Percentiles rank a stretch among this genome's conserved stretches.
Conservation (phyloP, 768 basidiomycete species). For the Mycena sanguinolenta region DNA sequence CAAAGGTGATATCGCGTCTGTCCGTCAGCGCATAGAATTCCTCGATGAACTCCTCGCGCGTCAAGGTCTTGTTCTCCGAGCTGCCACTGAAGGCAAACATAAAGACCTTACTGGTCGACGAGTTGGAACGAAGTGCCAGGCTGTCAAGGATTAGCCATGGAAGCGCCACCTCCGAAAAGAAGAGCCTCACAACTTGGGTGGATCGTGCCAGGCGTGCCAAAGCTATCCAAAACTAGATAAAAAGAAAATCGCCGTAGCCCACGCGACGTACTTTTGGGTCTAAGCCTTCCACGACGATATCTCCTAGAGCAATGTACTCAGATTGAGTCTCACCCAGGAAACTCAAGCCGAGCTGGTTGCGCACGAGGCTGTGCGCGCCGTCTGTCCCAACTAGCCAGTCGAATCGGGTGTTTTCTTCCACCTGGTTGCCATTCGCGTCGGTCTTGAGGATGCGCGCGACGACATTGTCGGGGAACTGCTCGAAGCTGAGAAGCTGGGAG, state of each 20-base stretch:
- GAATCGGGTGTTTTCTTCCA: conserved; percentile 43
- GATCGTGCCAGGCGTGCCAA: conserved; percentile 31
- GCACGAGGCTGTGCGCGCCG: conserved; percentile 52
- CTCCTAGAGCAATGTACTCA: conserved; percentile 44
- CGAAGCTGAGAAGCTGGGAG: conserved; percentile 49
- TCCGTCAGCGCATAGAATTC: conserved; percentile 44
- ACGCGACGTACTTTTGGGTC: conserved; percentile 46
- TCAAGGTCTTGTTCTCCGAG: conserved; percentile 18
- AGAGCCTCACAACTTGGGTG: conserved; percentile 24
- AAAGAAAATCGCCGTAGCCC: background rate
- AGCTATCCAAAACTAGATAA: conserved; percentile 27
- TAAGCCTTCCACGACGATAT: conserved; percentile 50
- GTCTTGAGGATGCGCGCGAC: conserved; percentile 42
- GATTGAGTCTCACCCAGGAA: conserved; percentile 57
- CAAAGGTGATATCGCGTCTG: conserved; percentile 48
- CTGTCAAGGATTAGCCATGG: too few relatives aligned
- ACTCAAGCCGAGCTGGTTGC: conserved; percentile 54
- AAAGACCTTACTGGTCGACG: too few relatives aligned
- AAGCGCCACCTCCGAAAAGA: background rate
- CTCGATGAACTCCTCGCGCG: conserved; percentile 44
- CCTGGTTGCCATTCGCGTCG: conserved; percentile 34
- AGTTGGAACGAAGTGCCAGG: background rate
- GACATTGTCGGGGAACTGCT: conserved; percentile 50
- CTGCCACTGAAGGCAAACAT: conserved; percentile 11
- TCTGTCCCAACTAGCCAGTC: conserved; percentile 57